These are phyloP conservation scores for Puccinia sorghi DNA, from an alignment of 1,284 basidiomycete genomes.

Conservation along the genomic window DNA sequence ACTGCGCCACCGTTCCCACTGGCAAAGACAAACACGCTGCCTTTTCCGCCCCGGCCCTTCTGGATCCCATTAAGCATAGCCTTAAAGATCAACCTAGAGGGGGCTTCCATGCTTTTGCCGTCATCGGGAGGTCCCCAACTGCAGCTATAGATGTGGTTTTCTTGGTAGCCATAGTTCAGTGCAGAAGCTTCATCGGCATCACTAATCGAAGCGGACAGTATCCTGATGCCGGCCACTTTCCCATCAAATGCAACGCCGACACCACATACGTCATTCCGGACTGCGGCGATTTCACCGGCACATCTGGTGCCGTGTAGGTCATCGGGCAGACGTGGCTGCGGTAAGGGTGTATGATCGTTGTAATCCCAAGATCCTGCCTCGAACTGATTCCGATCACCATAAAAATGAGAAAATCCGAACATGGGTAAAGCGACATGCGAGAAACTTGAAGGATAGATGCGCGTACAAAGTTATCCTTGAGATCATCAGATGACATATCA, in stretches of 20 bases:
- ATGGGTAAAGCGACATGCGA: not conserved
- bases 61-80: conserved; percentile 92
- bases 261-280: conserved; percentile 92
- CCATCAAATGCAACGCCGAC: conserved; percentile 90
- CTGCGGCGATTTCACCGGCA: conserved; percentile 95
- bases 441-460: not conserved
- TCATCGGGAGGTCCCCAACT: conserved; percentile 98
- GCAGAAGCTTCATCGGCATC: conserved; percentile 97
- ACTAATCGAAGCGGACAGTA: conserved; percentile 92
- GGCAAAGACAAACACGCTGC: conserved; percentile 94
- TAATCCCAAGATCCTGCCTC: conserved; percentile 91
- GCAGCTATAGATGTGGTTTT: conserved; percentile 91
- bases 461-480: conserved; percentile 57
- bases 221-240: conserved; percentile 89
- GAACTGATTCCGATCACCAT: conserved; percentile 64
- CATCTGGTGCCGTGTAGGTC: conserved; percentile 98
- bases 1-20: conserved; percentile 90
- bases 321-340: conserved; percentile 81
- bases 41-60: conserved; percentile 84
- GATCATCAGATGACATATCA: conserved; percentile 67
- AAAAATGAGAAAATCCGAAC: not conserved
- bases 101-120: conserved; percentile 91
- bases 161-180: conserved; percentile 88
- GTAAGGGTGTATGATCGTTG: conserved; percentile 86
- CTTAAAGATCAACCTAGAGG: conserved; percentile 86